phyloP scores from a whole-genome alignment of 2,329 filamentous ascomycete species.

The Diaporthe sp. region DNA sequence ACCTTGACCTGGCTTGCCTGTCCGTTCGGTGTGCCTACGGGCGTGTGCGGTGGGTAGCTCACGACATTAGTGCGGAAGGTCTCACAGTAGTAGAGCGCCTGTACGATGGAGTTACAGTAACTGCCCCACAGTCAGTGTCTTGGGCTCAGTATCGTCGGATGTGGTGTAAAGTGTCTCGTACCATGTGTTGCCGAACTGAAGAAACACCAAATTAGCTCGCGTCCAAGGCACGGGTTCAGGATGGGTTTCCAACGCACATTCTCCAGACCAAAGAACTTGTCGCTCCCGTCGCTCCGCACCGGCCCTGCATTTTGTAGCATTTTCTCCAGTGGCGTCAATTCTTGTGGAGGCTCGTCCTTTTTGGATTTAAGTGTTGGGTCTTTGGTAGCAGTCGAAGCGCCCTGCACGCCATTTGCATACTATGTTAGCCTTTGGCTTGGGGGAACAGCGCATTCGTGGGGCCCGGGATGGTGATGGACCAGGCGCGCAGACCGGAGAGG shows the following conservation, averaged over 20 bases:
- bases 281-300: constrained; percentile 87
- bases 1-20: constrained; percentile 69
- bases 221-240: neutral
- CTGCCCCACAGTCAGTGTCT: constrained; percentile 61
- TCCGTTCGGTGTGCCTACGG: constrained; percentile 78
- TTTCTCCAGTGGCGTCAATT: constrained; percentile 76
- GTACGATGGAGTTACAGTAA: constrained; percentile 98
- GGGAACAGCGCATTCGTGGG: constrained; percentile 35
- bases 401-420: constrained; percentile 51
- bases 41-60: constrained; percentile 84
- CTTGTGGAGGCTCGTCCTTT: constrained; percentile 70
- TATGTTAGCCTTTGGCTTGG: constrained; percentile 1
- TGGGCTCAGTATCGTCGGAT: constrained; percentile 16
- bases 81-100: constrained; percentile 96
- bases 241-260: constrained; percentile 76
- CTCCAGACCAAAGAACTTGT: constrained; percentile 98
- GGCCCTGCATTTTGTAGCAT: constrained; percentile 87
- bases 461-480: constrained; percentile 21
- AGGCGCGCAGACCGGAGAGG: constrained; percentile 22
- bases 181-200: constrained; percentile 97
- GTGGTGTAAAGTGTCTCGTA: constrained; percentile 59
- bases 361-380: constrained; percentile 60
- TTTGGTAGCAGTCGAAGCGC: constrained; percentile 58
- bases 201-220: constrained; percentile 33
- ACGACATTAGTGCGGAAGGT: constrained; percentile 95